phyloP scores from a whole-genome alignment of 192 early-diverging fungal species.

The Helicostylum pulchrum region DNA sequence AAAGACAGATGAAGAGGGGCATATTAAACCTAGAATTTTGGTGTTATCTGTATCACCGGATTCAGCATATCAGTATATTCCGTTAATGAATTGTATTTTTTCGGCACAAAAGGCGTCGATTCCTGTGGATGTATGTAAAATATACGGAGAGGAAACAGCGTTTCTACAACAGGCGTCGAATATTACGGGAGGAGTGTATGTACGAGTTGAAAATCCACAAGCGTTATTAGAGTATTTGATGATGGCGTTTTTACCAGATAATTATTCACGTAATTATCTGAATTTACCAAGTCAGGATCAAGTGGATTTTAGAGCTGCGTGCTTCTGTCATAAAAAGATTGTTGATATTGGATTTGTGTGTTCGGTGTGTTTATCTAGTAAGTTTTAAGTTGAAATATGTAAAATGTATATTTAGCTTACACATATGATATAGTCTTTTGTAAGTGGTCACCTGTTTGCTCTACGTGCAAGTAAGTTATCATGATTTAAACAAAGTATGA shows the following conservation, averaged over 20 bases:
- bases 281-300: slow-evolving; percentile 72
- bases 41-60: slow-evolving; percentile 86
- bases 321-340: slow-evolving; percentile 95
- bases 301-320: slow-evolving; percentile 92
- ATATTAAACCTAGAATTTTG: slow-evolving; percentile 76
- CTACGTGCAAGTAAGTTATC: slow-evolving; percentile 62
- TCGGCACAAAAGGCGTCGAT: slow-evolving; percentile 90
- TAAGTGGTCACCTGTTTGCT: slow-evolving; percentile 67
- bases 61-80: slow-evolving; percentile 84
- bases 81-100: slow-evolving; percentile 98
- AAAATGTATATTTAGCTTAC: not conserved
- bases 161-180: slow-evolving; percentile 93
- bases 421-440: slow-evolving; percentile 57
- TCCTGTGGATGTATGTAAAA: slow-evolving; percentile 87
- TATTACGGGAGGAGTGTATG: slow-evolving; percentile 84
- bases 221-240: slow-evolving; percentile 84
- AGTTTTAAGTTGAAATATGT: slow-evolving; percentile 16
- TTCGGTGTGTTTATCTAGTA: slow-evolving; percentile 95
- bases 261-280: slow-evolving; percentile 67
- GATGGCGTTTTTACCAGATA: slow-evolving; percentile 81
- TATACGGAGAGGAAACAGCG: slow-evolving; percentile 72
- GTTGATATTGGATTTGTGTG: slow-evolving; percentile 97
- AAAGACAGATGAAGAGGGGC: slow-evolving; percentile 49
- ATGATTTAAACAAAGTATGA: not conserved
- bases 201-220: slow-evolving; percentile 62